phyloP scores from a whole-genome alignment of 2,329 filamentous ascomycete genomes.

The Penicillium sp. region DNA sequence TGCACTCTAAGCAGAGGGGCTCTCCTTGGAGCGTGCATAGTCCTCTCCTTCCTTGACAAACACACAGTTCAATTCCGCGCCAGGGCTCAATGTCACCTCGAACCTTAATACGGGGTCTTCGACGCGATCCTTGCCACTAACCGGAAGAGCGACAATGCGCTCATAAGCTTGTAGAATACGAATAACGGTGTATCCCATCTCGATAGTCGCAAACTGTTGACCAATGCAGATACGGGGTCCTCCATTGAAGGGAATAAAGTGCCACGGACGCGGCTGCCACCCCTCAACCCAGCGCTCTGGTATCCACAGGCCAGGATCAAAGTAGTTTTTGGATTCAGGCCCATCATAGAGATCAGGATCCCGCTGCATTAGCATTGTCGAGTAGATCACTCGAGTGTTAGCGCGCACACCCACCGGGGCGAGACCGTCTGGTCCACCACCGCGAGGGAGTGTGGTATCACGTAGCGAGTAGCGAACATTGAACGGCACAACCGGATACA shows the following conservation, averaged over 20 bases:
- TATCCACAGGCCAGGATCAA: slow-evolving; percentile 47
- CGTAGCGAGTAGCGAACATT: slow-evolving; percentile 72
- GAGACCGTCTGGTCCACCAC: slow-evolving; percentile 52
- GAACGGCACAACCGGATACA: slow-evolving; percentile 78
- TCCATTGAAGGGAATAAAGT: slow-evolving; percentile 58
- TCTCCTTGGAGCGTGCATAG: neutral
- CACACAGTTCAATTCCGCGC: slow-evolving; percentile 40
- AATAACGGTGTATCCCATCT: slow-evolving; percentile 56
- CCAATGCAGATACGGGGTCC: slow-evolving; percentile 58
- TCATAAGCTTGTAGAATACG: slow-evolving; percentile 46
- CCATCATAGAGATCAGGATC: slow-evolving; percentile 52
- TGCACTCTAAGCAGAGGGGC: neutral
- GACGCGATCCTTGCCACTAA: slow-evolving; percentile 32
- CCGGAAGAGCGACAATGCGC: slow-evolving; percentile 35
- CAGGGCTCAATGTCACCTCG: slow-evolving; percentile 42
- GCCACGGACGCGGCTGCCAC: slow-evolving; percentile 56
- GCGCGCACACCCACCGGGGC: slow-evolving; percentile 49
- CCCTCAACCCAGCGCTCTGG: slow-evolving; percentile 53
- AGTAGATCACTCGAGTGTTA: slow-evolving; percentile 52
- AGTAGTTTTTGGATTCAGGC: slow-evolving; percentile 34
- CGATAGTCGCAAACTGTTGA: slow-evolving; percentile 61
- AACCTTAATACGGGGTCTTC: slow-evolving; percentile 38
- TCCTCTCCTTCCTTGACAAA: slow-evolving; percentile 35
- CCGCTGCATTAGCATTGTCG: slow-evolving; percentile 55
- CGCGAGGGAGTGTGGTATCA: slow-evolving; percentile 73